These are phyloP conservation scores for Discostella pseudostelligera DNA, from an alignment of 108 stramenopile genomes.

Conservation along the genomic window DNA sequence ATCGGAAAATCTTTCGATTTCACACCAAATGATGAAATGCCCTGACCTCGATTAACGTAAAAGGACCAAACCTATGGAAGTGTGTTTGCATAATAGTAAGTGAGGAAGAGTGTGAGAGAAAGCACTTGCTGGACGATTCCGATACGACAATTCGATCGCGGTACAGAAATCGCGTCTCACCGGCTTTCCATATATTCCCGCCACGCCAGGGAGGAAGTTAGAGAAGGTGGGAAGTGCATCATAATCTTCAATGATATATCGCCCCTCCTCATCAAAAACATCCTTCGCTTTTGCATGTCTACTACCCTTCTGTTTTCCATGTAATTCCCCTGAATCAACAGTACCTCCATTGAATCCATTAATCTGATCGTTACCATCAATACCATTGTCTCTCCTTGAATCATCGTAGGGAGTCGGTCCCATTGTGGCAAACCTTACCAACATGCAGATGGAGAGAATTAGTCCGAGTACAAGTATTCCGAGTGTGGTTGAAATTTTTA, in stretches of 20 bases:
- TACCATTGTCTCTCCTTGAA: not conserved
- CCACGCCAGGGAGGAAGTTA: slow-evolving; percentile 87
- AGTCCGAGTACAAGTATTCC: slow-evolving; percentile 3
- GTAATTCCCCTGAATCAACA: not conserved
- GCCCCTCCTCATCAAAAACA: slow-evolving; percentile 37
- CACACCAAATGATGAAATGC: slow-evolving; percentile 83
- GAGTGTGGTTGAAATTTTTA: slow-evolving; percentile 15
- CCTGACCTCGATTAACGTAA: slow-evolving; percentile 96
- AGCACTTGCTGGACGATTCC: no score
- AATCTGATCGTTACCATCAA: not conserved
- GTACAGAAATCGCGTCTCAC: slow-evolving; percentile 44
- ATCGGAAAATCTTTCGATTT: slow-evolving; percentile 89
- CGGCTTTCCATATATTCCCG: slow-evolving; percentile 87
- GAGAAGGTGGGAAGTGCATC: slow-evolving; percentile 83
- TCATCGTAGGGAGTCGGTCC: not conserved
- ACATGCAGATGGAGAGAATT: slow-evolving; percentile 9
- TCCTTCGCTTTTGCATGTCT: slow-evolving; percentile 4
- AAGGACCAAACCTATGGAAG: slow-evolving; percentile 82
- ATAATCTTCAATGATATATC: slow-evolving; percentile 81
- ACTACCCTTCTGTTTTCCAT: not conserved
- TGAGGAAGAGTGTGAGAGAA: no score
- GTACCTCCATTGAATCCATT: not conserved
- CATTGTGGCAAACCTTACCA: not conserved
- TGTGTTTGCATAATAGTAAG: no score
- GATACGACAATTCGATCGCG: no score